Conservation (phyloP, 345 rosid species). For the Ricinus communis region DNA sequence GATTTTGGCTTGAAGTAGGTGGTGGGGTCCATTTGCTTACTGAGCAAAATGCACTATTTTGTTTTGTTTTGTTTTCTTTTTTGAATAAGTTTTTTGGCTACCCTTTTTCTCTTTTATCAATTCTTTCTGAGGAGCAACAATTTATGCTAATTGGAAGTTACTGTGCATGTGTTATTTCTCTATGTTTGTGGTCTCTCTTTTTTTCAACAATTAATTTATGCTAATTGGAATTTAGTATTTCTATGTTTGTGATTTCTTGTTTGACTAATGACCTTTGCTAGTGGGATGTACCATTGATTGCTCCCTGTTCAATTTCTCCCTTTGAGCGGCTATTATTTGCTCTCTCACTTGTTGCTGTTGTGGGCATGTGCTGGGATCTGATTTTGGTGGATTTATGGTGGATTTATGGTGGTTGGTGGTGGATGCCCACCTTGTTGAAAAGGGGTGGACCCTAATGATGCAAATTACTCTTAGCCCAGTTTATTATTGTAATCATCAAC, state of each 20-base stretch:
- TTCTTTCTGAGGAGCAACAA: slow-evolving; percentile 24
- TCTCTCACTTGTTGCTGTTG: slow-evolving; percentile 18
- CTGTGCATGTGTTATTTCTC: slow-evolving; percentile 17
- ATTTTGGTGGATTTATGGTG: slow-evolving; percentile 30
- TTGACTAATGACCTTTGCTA: slow-evolving; percentile 45
- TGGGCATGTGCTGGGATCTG: slow-evolving; percentile 29
- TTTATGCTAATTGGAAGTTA: slow-evolving; percentile 26
- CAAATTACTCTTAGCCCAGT: not conserved
- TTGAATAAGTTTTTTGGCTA: slow-evolving; percentile 30
- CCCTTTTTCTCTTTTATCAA: slow-evolving; percentile 18
- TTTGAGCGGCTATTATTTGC: slow-evolving; percentile 21
- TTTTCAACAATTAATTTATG: not conserved
- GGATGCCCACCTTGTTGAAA: slow-evolving; percentile 23
- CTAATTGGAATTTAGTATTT: not conserved
- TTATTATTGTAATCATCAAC: not conserved
- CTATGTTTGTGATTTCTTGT: slow-evolving; percentile 35
- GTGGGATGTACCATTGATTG: slow-evolving; percentile 56
- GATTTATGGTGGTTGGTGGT: slow-evolving; percentile 26
- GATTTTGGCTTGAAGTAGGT: slow-evolving; percentile 25
- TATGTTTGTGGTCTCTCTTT: not conserved
- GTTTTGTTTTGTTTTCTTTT: not conserved
- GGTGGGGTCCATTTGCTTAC: slow-evolving; percentile 33
- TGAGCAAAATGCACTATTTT: slow-evolving; percentile 32
- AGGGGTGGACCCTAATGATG: slow-evolving; percentile 28
- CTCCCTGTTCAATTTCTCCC: slow-evolving; percentile 21